A percentile compares a stretch with the other conserved stretches of the same genome.
These are phyloP conservation scores for Fusarium liriodendri DNA, from an alignment of 2,329 filamentous ascomycete genomes.

Conservation along the genomic window DNA sequence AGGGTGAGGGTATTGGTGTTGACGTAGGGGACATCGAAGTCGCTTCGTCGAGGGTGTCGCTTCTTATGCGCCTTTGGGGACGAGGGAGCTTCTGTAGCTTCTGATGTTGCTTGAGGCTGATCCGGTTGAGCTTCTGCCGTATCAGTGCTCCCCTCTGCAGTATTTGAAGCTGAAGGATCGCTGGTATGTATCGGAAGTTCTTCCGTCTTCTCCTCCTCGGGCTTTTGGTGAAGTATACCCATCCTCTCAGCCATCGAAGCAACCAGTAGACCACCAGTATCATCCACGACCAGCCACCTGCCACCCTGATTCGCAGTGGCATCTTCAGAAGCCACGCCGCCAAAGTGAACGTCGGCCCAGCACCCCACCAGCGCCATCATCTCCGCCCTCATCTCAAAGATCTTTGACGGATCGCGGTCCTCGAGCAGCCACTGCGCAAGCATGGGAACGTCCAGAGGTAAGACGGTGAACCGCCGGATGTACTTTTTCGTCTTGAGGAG, in stretches of 20 bases:
- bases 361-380: constrained; percentile 83
- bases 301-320: constrained; percentile 48
- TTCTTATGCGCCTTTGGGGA: constrained; percentile 34
- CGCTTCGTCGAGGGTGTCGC: constrained; percentile 51
- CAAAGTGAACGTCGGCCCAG: constrained; percentile 89
- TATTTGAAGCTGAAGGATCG: constrained; percentile 1
- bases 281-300: constrained; percentile 86
- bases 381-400: constrained; percentile 89
- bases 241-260: constrained; percentile 90
- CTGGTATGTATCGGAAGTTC: background rate
- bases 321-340: constrained; percentile 45
- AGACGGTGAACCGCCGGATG: constrained; percentile 84
- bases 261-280: constrained; percentile 84
- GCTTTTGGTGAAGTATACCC: constrained; percentile 75
- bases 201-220: constrained; percentile 38
- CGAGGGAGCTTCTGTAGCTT: constrained; percentile 1
- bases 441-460: constrained; percentile 83
- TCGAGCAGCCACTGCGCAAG: constrained; percentile 82
- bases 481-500: constrained; percentile 95
- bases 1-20: constrained; percentile 82
- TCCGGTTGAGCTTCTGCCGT: constrained; percentile 13
- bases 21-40: constrained; percentile 74
- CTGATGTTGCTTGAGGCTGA: constrained; percentile 14
- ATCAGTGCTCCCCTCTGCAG: background rate
- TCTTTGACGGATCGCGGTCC: constrained; percentile 82